Conservation (phyloP, 192 early-diverging fungal species). For the Coemansia umbellata region DNA sequence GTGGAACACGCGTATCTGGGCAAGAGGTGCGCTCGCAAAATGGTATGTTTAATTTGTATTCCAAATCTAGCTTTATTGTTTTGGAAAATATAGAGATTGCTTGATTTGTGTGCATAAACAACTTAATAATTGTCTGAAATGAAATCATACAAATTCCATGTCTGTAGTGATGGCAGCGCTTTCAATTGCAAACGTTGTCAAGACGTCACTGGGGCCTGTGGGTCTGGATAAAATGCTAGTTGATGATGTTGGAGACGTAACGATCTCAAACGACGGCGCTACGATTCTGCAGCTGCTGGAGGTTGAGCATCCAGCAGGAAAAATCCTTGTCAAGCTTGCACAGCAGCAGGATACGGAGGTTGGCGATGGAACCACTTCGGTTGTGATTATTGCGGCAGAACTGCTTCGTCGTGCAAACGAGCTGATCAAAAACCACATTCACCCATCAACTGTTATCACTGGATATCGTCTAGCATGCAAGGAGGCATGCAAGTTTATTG, state of each 20-base stretch:
- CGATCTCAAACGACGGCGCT: constrained; percentile 99
- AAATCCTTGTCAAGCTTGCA: constrained; percentile 95
- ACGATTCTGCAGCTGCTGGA: constrained; percentile 96
- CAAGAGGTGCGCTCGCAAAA: constrained; percentile 90
- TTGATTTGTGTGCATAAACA: no score
- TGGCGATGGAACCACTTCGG: constrained; percentile 98
- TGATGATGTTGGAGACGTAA: constrained; percentile 99
- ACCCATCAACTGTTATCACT: constrained; percentile 98
- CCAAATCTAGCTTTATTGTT: background rate
- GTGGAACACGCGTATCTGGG: constrained; percentile 86
- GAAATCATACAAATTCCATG: no score
- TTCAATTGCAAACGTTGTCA: constrained; percentile 97
- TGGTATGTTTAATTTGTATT: constrained; percentile 65
- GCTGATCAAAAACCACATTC: constrained; percentile 97
- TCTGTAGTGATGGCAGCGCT: constrained; percentile 90
- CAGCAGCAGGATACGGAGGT: constrained; percentile 99
- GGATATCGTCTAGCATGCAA: constrained; percentile 95
- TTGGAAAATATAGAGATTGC: no score
- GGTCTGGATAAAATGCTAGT: constrained; percentile 99
- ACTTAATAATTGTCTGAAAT: no score
- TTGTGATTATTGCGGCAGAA: constrained; percentile 98
- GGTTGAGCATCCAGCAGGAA: constrained; percentile 97
- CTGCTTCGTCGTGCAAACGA: constrained; percentile 94
- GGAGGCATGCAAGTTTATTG: constrained; percentile 97
- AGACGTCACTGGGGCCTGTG: constrained; percentile 97